Percentiles rank a stretch among this genome's conserved stretches.
Conservation (phyloP, 164 flowering plant genomes). For the Nelumbo lutea region DNA sequence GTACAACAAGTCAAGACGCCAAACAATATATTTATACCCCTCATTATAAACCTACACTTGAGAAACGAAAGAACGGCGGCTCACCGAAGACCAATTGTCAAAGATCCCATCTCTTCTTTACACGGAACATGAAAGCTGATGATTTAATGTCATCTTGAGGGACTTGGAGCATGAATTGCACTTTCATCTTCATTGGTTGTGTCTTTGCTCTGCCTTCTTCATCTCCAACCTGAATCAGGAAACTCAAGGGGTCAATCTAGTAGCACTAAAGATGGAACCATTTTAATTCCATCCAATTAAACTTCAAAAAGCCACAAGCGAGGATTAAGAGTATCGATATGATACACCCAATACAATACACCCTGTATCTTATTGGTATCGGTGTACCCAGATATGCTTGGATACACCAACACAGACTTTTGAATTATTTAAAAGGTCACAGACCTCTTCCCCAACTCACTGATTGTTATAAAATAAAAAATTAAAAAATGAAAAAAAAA, state of each 20-base stretch:
- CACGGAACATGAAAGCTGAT: slow-evolving; percentile 67
- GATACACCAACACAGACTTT: too few relatives aligned
- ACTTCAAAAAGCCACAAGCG: too few relatives aligned
- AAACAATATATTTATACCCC: background rate
- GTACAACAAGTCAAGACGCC: background rate
- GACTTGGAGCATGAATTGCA: slow-evolving; percentile 92
- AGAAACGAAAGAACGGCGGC: background rate
- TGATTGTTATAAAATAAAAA: too few relatives aligned
- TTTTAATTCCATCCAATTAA: too few relatives aligned
- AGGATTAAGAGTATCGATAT: too few relatives aligned
- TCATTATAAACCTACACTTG: background rate
- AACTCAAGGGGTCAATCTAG: background rate
- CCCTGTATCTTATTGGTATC: too few relatives aligned
- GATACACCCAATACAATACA: too few relatives aligned
- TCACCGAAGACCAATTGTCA: slow-evolving; percentile 8
- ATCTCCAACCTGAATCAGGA: slow-evolving; percentile 65
- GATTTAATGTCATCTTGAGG: slow-evolving; percentile 81
- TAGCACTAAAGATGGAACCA: too few relatives aligned
- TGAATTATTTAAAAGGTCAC: too few relatives aligned
- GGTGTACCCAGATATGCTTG: too few relatives aligned
- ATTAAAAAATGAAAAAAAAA: too few relatives aligned
- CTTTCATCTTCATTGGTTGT: slow-evolving; percentile 89
- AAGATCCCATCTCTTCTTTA: slow-evolving; percentile 93
- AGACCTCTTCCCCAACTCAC: too few relatives aligned
- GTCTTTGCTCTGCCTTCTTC: slow-evolving; percentile 73